phyloP scores from a whole-genome alignment of 2,329 filamentous ascomycete species.

The Cytospora paraplurivora region DNA sequence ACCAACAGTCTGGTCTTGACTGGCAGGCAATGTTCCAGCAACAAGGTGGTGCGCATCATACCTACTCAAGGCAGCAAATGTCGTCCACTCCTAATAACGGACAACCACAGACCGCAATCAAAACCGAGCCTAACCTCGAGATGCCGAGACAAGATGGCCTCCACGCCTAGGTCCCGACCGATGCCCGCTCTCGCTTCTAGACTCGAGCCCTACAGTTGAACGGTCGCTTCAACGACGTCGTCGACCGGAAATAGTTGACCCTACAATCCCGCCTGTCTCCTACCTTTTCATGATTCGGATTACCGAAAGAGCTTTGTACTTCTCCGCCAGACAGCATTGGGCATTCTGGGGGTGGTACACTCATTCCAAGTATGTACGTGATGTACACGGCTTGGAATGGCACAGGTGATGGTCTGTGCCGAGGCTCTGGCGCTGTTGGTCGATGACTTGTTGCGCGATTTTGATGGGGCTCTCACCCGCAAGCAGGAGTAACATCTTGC shows the following conservation, averaged over 20 bases:
- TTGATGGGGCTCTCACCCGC: background rate
- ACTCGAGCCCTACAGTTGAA: conserved; percentile 36
- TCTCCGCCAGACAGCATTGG: conserved; percentile 68
- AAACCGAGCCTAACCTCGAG: conserved; percentile 64
- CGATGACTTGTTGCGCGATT: conserved; percentile 55
- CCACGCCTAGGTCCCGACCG: conserved; percentile 47
- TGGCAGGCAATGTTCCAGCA: conserved; percentile 71
- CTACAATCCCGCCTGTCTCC: conserved; percentile 40
- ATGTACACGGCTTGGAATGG: background rate
- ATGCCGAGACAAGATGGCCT: conserved; percentile 51
- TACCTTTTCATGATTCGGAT: conserved; percentile 56
- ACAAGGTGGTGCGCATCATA: conserved; percentile 69
- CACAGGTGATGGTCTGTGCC: conserved; percentile 58
- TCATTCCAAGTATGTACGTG: conserved; percentile 57
- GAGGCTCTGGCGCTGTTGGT: conserved; percentile 66
- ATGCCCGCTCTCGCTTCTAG: conserved; percentile 48
- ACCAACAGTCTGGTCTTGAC: conserved; percentile 67
- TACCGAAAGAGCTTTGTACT: conserved; percentile 58
- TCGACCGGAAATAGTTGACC: conserved; percentile 58
- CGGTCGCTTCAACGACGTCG: conserved; percentile 31
- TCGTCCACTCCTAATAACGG: conserved; percentile 66
- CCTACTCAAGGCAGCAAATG: conserved; percentile 54
- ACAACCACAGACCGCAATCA: conserved; percentile 70
- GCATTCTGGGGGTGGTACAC: conserved; percentile 72
- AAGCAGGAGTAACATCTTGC: background rate